These are phyloP conservation scores for Trichaptum fuscoviolaceum DNA, from an alignment of 768 basidiomycete genomes.

Conservation along the genomic window DNA sequence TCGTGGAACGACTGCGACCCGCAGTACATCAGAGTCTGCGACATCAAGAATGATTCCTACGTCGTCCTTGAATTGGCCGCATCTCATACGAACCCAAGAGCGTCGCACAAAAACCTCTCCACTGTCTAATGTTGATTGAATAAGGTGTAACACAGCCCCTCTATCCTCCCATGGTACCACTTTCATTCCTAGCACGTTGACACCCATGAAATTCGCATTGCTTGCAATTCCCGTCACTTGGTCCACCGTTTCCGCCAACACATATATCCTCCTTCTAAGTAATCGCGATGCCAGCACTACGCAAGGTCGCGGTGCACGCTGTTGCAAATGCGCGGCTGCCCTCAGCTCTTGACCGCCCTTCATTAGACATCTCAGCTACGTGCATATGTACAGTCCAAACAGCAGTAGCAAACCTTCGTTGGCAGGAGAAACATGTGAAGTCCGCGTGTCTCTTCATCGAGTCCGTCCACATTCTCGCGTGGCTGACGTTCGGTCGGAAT, in stretches of 20 bases:
- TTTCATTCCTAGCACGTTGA: background rate
- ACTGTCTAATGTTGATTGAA: background rate
- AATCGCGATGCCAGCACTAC: background rate
- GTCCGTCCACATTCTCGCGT: background rate
- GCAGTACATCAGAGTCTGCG: background rate
- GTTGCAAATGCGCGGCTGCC: background rate
- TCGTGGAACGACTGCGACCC: background rate
- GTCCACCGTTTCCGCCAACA: background rate
- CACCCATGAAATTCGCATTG: background rate
- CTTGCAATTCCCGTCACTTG: background rate
- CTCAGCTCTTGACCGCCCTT: background rate
- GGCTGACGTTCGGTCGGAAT: background rate
- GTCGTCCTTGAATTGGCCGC: background rate
- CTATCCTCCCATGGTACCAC: background rate
- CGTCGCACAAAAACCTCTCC: background rate
- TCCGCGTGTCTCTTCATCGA: background rate
- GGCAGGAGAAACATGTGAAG: background rate
- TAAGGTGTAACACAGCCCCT: background rate
- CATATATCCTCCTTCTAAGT: background rate
- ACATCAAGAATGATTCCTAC: background rate
- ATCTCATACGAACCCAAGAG: background rate
- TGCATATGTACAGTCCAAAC: background rate
- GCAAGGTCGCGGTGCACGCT: background rate
- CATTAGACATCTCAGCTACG: background rate
- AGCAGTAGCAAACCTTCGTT: background rate